phyloP scores from a whole-genome alignment of 2,329 filamentous ascomycete genomes.

The Talaromyces sp. region DNA sequence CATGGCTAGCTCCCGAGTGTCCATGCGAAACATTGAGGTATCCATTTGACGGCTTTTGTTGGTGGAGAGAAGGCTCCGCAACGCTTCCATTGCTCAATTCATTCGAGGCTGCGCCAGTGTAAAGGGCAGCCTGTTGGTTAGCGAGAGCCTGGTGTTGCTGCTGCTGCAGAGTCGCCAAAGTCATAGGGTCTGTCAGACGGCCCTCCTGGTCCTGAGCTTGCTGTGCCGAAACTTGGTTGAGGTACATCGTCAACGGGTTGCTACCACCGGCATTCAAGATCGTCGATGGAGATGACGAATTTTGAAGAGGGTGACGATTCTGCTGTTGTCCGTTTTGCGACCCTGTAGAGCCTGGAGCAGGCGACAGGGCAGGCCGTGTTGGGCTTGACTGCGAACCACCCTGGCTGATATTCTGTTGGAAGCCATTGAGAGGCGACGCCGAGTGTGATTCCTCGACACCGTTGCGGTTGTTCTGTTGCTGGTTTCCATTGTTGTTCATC shows the following conservation, averaged over 20 bases:
- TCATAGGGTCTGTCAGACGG: conserved; percentile 38
- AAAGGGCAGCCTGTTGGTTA: conserved; percentile 75
- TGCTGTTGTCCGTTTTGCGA: conserved; percentile 49
- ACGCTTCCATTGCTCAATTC: conserved; percentile 55
- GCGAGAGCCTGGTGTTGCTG: conserved; percentile 63
- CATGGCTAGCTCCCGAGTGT: conserved; percentile 68
- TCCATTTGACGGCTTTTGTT: conserved; percentile 63
- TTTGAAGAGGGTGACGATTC: conserved; percentile 55
- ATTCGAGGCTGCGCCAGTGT: conserved; percentile 66
- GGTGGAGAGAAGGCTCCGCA: conserved; percentile 39
- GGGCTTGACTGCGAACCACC: conserved; percentile 57
- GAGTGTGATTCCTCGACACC: conserved; percentile 52
- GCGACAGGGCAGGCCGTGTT: conserved; percentile 50
- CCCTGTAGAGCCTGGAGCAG: conserved; percentile 51
- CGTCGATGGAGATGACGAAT: conserved; percentile 56
- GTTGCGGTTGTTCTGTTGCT: conserved; percentile 60
- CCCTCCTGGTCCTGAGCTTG: conserved; percentile 64
- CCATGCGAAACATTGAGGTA: conserved; percentile 50
- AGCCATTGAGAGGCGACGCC: conserved; percentile 52
- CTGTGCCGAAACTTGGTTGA: conserved; percentile 66
- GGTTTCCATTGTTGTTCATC: conserved; percentile 52
- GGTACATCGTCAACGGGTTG: conserved; percentile 90
- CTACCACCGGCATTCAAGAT: conserved; percentile 74
- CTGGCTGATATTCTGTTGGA: conserved; percentile 52
- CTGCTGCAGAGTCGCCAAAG: conserved; percentile 46